phyloP scores from a whole-genome alignment of 257 asterid genomes.

The Mentha longifolia region DNA sequence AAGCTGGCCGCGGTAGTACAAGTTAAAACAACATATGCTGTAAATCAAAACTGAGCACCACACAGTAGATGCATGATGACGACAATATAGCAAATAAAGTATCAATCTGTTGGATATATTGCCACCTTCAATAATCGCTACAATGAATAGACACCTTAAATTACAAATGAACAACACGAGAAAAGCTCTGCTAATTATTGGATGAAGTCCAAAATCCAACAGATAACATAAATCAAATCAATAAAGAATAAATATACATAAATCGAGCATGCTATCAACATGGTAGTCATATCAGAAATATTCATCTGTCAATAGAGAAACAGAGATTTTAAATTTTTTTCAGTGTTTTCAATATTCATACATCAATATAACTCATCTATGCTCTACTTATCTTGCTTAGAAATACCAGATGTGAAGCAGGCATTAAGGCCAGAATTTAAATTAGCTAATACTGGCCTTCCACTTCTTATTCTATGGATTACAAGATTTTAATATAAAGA shows the following conservation, averaged over 20 bases:
- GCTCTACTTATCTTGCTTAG: background rate
- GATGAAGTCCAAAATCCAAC: constrained; percentile 2
- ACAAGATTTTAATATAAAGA: background rate
- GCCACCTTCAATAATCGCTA: constrained; percentile 11
- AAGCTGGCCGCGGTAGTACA: constrained; percentile 17
- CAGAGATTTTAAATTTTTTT: background rate
- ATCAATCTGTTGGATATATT: constrained; percentile 10
- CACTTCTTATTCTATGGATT: background rate
- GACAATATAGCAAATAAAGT: background rate
- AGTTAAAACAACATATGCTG: background rate
- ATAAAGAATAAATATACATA: background rate
- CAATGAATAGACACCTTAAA: background rate
- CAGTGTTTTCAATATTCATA: background rate
- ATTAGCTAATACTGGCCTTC: background rate
- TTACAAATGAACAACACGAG: constrained; percentile 13
- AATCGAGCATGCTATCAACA: constrained; percentile 7
- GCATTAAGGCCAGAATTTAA: background rate
- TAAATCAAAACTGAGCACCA: background rate
- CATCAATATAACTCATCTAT: constrained; percentile 1
- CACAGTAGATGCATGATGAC: background rate
- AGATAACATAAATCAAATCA: background rate
- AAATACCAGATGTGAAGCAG: background rate
- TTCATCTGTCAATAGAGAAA: background rate
- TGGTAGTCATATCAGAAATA: background rate
- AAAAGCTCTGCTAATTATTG: constrained; percentile 11